Conservation (phyloP, 1,284 basidiomycete species). For the Austroboletus rostrupii region DNA sequence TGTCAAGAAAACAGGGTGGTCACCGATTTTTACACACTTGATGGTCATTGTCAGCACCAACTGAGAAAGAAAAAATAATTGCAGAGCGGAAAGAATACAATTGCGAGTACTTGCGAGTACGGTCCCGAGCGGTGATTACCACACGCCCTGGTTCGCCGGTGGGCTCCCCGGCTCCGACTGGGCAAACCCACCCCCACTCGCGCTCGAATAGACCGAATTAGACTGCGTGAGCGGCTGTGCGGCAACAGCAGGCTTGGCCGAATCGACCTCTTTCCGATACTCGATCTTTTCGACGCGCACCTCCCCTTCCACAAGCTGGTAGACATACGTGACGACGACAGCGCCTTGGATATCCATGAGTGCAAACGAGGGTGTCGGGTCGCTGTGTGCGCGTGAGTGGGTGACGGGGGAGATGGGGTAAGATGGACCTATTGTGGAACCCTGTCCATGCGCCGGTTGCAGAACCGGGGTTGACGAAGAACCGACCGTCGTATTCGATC, state of each 20-base stretch:
- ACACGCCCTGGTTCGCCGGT: constrained; percentile 25
- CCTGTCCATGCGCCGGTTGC: constrained; percentile 95
- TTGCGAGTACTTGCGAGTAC: too few species aligned
- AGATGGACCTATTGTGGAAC: constrained; percentile 57
- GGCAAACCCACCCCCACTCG: constrained; percentile 15
- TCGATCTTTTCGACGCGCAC: constrained; percentile 86
- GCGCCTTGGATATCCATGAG: constrained; percentile 94
- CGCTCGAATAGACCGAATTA: constrained; percentile 19
- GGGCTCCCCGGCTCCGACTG: constrained; percentile 24
- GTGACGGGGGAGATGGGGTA: too few species aligned
- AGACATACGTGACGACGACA: constrained; percentile 93
- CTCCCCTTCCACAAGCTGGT: constrained; percentile 90
- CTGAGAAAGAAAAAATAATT: too few species aligned
- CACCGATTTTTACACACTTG: too few species aligned
- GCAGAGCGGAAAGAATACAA: too few species aligned
- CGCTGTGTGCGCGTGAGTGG: constrained; percentile 33
- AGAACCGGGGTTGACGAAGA: constrained; percentile 96
- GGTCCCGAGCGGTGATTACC: constrained; percentile 20
- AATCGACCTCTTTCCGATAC: constrained; percentile 66
- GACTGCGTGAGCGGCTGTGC: constrained; percentile 23
- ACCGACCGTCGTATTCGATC: constrained; percentile 85
- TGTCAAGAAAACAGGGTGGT: too few species aligned
- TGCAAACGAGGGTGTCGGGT: constrained; percentile 80
- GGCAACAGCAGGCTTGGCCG: constrained; percentile 26
- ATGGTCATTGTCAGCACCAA: too few species aligned